These are phyloP conservation scores for Teratosphaeria zuluensis DNA, from an alignment of 2,329 filamentous ascomycete genomes.

Conservation along the genomic window DNA sequence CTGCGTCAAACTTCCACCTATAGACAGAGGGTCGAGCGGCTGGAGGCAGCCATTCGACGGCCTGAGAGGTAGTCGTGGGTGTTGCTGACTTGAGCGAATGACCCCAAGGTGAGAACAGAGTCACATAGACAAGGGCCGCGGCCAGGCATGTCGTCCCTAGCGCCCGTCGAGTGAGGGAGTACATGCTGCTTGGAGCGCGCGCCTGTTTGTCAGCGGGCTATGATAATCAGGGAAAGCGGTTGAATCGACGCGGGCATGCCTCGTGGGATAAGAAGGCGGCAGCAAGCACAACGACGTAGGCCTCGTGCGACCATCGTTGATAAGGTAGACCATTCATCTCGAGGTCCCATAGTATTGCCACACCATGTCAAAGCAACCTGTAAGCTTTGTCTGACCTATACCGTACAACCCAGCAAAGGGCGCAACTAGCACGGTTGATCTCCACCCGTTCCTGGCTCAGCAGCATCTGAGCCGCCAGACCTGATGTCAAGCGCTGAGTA, in stretches of 20 bases:
- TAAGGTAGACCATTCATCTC: not conserved
- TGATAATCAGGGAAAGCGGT: not conserved
- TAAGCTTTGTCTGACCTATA: not conserved
- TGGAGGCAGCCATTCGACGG: not conserved
- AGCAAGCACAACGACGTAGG: not conserved
- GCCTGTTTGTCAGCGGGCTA: not conserved
- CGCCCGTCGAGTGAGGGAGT: not conserved
- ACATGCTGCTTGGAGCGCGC: not conserved
- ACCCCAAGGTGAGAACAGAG: not conserved
- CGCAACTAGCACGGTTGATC: not conserved
- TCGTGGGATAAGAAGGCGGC: not conserved
- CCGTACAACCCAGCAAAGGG: not conserved
- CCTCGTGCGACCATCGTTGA: not conserved
- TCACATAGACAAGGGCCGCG: not conserved
- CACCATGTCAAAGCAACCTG: not conserved
- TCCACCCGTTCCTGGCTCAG: not conserved
- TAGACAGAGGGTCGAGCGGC: not conserved
- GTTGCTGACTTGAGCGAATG: not conserved
- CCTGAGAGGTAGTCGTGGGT: not conserved
- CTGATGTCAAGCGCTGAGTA: not conserved
- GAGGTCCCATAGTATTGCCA: not conserved
- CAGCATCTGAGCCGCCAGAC: not conserved
- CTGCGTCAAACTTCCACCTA: slow-evolving; percentile 5
- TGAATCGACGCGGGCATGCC: not conserved
- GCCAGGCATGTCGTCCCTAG: not conserved